phyloP scores from a whole-genome alignment of 352 stramenopile species.

The Phytophthora idaei region DNA sequence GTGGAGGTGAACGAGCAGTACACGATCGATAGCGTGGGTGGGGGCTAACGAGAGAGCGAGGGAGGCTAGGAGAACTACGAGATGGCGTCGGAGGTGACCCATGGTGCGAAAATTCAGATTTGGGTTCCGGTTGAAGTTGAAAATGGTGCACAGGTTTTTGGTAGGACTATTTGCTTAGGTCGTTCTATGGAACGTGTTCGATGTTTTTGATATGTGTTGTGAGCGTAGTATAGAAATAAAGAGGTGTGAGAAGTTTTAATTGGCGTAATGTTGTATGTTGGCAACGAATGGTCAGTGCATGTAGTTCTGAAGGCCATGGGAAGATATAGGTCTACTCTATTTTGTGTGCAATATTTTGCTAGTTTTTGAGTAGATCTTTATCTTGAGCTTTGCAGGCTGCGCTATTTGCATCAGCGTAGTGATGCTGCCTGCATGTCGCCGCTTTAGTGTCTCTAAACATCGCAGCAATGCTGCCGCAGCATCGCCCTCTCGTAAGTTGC shows the following conservation, averaged over 20 bases:
- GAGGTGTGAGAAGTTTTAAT: not conserved
- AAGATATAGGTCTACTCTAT: conserved; percentile 20
- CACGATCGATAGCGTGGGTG: not conserved
- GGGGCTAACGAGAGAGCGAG: conserved; percentile 16
- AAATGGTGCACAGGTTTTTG: conserved; percentile 4
- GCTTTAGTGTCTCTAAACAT: conserved; percentile 8
- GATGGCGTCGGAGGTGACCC: conserved; percentile 12
- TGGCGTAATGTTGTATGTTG: not conserved
- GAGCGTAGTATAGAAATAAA: not conserved
- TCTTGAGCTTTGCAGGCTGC: conserved; percentile 15
- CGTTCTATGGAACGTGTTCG: conserved; percentile 6
- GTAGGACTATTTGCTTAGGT: conserved; percentile 4
- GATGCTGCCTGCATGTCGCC: conserved; percentile 9
- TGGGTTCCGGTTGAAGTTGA: conserved; percentile 23
- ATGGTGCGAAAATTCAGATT: conserved; percentile 10
- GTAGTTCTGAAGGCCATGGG: conserved; percentile 2
- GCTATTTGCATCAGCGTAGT: no score
- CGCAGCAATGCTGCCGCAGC: not conserved
- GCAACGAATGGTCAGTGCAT: conserved; percentile 12
- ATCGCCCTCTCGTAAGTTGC: not conserved
- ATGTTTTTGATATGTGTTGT: conserved; percentile 6
- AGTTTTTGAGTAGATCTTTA: not conserved
- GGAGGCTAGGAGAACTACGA: conserved; percentile 22
- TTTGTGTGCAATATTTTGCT: conserved; percentile 1
- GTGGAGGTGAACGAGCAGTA: conserved; percentile 55